Conservation (phyloP, 805 yeast species). For the Metschnikowia aberdeeniae region DNA sequence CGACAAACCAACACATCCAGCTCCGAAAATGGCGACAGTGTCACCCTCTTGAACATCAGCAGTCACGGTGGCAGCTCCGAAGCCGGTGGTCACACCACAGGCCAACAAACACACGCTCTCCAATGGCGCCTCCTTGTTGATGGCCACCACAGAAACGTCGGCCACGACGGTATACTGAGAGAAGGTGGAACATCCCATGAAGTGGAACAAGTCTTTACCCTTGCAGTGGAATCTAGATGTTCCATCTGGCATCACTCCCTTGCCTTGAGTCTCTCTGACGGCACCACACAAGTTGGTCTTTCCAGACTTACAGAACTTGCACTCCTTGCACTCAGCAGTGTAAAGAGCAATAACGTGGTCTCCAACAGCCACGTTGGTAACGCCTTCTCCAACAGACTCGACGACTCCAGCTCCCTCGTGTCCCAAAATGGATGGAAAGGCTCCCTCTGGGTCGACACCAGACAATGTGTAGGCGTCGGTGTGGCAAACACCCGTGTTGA, state of each 20-base stretch:
- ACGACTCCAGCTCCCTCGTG: conserved; percentile 99
- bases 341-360: conserved; percentile 91
- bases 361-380: conserved; percentile 83
- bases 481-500: conserved; percentile 94
- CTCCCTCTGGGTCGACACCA: conserved; percentile 95
- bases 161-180: conserved; percentile 98
- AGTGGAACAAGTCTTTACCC: conserved; percentile 83
- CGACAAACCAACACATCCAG: conserved; percentile 95
- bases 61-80: conserved; percentile 94
- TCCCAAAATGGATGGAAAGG: conserved; percentile 88
- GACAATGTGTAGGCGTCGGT: conserved; percentile 96
- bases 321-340: conserved; percentile 94
- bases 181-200: conserved; percentile 98
- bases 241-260: conserved; percentile 98
- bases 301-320: conserved; percentile 92
- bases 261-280: conserved; percentile 96
- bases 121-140: conserved; percentile 75
- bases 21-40: conserved; percentile 94
- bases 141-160: conserved; percentile 93
- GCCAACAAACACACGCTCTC: conserved; percentile 91
- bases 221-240: conserved; percentile 83
- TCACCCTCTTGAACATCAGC: conserved; percentile 90
- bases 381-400: conserved; percentile 93
- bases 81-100: conserved; percentile 98
- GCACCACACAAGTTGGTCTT: conserved; percentile 96